These are phyloP conservation scores for Eimeria sp. DNA, from an alignment of 169 alveolate species.

Conservation along the genomic window DNA sequence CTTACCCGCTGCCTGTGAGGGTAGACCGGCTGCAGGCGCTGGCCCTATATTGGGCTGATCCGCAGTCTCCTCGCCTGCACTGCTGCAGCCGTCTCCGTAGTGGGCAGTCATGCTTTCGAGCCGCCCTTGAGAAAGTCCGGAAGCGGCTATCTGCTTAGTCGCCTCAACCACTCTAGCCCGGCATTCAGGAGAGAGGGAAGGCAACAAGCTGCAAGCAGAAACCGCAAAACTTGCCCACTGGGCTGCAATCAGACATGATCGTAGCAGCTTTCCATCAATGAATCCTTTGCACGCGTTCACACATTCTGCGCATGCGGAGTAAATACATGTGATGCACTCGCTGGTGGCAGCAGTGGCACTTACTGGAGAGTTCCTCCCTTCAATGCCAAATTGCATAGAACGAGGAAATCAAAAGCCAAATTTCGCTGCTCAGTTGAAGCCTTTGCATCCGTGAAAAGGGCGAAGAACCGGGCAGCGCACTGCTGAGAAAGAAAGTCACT, in stretches of 20 bases:
- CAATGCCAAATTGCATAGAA: constrained; percentile 65
- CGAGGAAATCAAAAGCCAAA: constrained; percentile 70
- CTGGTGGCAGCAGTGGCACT: neutral
- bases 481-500: constrained; percentile 72
- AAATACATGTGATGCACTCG: neutral
- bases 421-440: constrained; percentile 63
- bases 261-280: neutral
- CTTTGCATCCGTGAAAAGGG: constrained; percentile 51
- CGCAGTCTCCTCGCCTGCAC: constrained; percentile 69
- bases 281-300: neutral
- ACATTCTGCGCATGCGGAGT: neutral
- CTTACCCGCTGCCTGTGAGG: constrained; percentile 47
- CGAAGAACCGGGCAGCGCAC: constrained; percentile 73
- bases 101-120: constrained; percentile 48
- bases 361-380: constrained; percentile 73
- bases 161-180: constrained; percentile 76
- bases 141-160: constrained; percentile 47
- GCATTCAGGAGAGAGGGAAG: constrained; percentile 65
- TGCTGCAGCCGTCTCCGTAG: constrained; percentile 42
- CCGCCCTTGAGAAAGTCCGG: constrained; percentile 61
- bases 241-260: neutral
- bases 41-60: constrained; percentile 2
- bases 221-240: neutral
- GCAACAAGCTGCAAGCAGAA: constrained; percentile 63
- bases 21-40: neutral